Evolutionary conservation across 2,329 filamentous ascomycete species (phyloP).

Genomic region (Aspergillus novofumigatus): DNA sequence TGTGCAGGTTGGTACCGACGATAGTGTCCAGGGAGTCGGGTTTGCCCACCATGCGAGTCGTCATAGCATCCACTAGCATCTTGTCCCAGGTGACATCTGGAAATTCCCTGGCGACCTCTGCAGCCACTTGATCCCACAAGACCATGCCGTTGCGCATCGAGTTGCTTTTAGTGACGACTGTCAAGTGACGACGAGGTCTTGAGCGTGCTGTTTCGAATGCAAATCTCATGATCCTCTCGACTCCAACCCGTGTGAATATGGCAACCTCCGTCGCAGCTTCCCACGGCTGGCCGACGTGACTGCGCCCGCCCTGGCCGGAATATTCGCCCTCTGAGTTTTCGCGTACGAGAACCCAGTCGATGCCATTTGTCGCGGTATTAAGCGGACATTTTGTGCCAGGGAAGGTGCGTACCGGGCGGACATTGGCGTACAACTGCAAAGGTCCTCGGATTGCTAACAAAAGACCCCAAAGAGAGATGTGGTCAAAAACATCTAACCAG

Average conservation of each 20-base stretch:
- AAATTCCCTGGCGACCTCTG: conserved; percentile 46
- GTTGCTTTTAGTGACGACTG: conserved; percentile 54
- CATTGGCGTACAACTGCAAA: conserved; percentile 56
- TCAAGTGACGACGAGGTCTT: conserved; percentile 47
- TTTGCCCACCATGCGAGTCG: conserved; percentile 51
- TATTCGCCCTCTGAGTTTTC: conserved; percentile 57
- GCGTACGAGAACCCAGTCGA: conserved; percentile 55
- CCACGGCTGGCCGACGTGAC: conserved; percentile 49
- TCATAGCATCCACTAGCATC: conserved; percentile 57
- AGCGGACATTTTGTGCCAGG: conserved; percentile 50
- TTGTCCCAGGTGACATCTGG: conserved; percentile 51
- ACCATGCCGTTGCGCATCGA: conserved; percentile 54
- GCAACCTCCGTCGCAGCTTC: conserved; percentile 51
- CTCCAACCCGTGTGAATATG: conserved; percentile 50
- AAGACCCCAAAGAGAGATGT: conserved; percentile 55
- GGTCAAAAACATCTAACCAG: conserved; percentile 49
- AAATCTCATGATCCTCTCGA: conserved; percentile 51
- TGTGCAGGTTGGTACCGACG: conserved; percentile 53
- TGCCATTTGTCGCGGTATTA: conserved; percentile 44
- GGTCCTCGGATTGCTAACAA: conserved; percentile 54
- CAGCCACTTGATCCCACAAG: conserved; percentile 53
- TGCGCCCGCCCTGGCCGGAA: conserved; percentile 51
- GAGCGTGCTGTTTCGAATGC: conserved; percentile 50
- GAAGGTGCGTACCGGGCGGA: conserved; percentile 49
- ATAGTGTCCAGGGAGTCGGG: conserved; percentile 50